Base-by-base conservation (phyloP, 495 filamentous ascomycete genomes). In the Podospora anserina region DNA sequence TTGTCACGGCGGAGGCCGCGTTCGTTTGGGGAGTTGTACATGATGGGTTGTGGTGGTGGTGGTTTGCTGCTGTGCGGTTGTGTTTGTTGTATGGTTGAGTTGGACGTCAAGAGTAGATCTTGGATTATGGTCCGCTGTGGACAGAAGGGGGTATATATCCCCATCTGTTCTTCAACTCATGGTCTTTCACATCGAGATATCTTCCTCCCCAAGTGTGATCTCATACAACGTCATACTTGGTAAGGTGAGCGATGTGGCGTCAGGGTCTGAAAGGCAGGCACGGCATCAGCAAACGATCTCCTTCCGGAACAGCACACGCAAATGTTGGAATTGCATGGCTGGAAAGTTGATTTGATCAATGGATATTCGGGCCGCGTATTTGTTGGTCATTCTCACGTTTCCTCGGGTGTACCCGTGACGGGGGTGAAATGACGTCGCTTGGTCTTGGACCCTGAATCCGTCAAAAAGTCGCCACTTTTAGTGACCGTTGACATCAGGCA, bases 171-270 rank as follows among this genome's bases (percentile, higher is more conserved):
- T 32, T 4, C 5, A 5, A 32, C 4, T 32, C 30, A 32, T 4
- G 30, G 30, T 32, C 30, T 32, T 32, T 49, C 2, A 49, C 39
- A 23, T 53, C 34, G 53, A n/a, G 13, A 34, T 67, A 18, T 54
- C 3, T 27, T 5, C 23, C 3, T 27, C 0, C 23, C 11, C 23
- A 16, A 7, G n/a, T 2, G 64, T 70, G 68, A 70, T 66, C 61
- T 70, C 68, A 70, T 65, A 16, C 32, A 11, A 65, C 68, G 68
- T 70, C 68, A 70, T 67, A 19, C 49, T 49, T 49, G 39, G 39
- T 49, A 11, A 49, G 7, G 39, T 49, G 39, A 49, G 39, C 39
- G 9, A 49, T 49, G 13, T 49, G 39, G 39, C 39, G 39, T 49
- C 16, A 9, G 15, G 4, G 59, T 61, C 16, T 26, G 16, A 32